Base-by-base conservation (phyloP, 2,329 filamentous ascomycete species). In the Akanthomyces muscarius region DNA sequence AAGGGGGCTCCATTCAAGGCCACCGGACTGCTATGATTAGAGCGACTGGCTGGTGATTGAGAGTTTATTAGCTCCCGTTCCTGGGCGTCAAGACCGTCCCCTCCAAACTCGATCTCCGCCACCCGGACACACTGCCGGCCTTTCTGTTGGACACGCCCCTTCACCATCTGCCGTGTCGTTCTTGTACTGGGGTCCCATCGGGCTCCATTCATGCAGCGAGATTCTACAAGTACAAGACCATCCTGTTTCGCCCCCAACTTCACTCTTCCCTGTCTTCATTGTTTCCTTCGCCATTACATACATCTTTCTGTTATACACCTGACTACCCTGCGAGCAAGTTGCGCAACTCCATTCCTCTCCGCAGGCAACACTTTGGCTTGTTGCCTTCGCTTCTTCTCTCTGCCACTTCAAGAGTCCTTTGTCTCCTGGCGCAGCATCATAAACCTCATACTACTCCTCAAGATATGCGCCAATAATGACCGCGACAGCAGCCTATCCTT, bases 381-480 rank as follows among this genome's bases (percentile, higher is more conserved):
- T 50, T 50, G 41, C 18, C 38, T n/a, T 45, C 33, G 10, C 25
- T 38, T 41, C 57, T 44, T 13, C 30, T 48, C 51, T 55, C 42
- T 41, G 42, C 51, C 30, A 30, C 8, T 36, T 38, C 7, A 38
- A 45, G 21, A 44, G 36, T 45, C 25, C n/a, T 60, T 52, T 14
- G 41, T 38, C 38, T 42, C 33, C 44, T 25, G 14, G 45, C 30
- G 23, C 60, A n/a, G 45, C 23, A 16, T 52, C 44, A 23, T 52
- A 42, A 45, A 50, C 36, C 45, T 44, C 45, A 30, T 3, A 51
- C n/a, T 18, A 38, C 56, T 61, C 65, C 63, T 64, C 66, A 67
- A 71, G 79, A 78, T 71, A 84, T 83, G 81, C 72, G 78, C 81
- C 76, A 81, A 86, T 86, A 82, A 85, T 83, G 79, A 83, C 83